Percentiles rank a stretch among this genome's conserved stretches.
These are phyloP conservation scores for Guadua angustifolia DNA, from an alignment of 176 grass and related monocot species.

Conservation along the genomic window DNA sequence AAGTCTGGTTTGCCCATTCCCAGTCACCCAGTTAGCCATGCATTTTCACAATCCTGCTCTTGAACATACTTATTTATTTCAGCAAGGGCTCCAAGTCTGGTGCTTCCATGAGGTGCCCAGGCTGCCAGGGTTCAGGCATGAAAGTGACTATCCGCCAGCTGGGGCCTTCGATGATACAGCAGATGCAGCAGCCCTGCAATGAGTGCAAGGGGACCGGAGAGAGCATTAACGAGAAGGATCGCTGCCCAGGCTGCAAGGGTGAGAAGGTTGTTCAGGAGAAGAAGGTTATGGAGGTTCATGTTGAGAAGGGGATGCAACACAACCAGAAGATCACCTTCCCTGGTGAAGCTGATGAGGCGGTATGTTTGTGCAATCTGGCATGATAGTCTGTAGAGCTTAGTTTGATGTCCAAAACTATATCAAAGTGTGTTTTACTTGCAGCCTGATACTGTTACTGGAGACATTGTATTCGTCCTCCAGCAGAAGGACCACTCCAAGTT, in stretches of 20 bases:
- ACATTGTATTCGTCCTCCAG: slow-evolving; percentile 90
- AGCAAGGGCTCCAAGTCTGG: slow-evolving; percentile 98
- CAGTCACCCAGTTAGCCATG: neutral
- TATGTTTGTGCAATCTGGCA: slow-evolving; percentile 44
- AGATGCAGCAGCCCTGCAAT: slow-evolving; percentile 96
- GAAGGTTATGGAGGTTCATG: slow-evolving; percentile 91
- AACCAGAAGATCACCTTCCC: slow-evolving; percentile 96
- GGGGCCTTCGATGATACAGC: slow-evolving; percentile 95
- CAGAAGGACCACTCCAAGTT: slow-evolving; percentile 94
- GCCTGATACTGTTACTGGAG: slow-evolving; percentile 94
- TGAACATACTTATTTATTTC: slow-evolving; percentile 32
- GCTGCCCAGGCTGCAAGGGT: slow-evolving; percentile 88
- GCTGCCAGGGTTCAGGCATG: slow-evolving; percentile 96
- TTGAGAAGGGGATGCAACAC: slow-evolving; percentile 98
- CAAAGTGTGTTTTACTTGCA: slow-evolving; percentile 40
- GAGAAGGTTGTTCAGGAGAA: slow-evolving; percentile 95
- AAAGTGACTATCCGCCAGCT: slow-evolving; percentile 92
- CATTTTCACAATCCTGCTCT: neutral
- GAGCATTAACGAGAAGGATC: slow-evolving; percentile 88
- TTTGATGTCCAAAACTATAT: slow-evolving; percentile 34
- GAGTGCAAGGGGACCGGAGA: slow-evolving; percentile 96
- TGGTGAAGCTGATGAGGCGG: slow-evolving; percentile 95
- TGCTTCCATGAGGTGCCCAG: slow-evolving; percentile 88
- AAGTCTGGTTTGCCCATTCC: slow-evolving; percentile 10
- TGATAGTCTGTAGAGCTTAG: neutral